Evolutionary conservation across 2,329 filamentous ascomycete species (phyloP), one percentile per base, ranked within the genome.

Genomic region (Seiridium unicorne): DNA sequence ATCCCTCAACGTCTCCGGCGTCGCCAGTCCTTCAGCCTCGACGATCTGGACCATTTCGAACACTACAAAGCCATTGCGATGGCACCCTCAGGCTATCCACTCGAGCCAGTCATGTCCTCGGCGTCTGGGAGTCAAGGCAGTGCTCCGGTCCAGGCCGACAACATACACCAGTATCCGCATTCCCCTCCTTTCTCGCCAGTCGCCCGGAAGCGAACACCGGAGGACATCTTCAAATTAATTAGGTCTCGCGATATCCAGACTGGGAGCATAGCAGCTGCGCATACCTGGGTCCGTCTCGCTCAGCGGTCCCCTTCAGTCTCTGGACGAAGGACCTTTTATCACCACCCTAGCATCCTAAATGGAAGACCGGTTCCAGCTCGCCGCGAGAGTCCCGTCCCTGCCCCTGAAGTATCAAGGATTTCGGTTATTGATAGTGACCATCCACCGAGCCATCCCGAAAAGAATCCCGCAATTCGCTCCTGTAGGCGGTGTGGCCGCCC

Each of bases 1-100:
- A 44, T 51, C 46, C n/a, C 26, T 38, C 57, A 7, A 47, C 60
- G 53, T 40, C 69, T 72, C 8, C 70, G 70, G 18, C 68, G 69
- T 10, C 71, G 69, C 53, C 62, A 65, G 5, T 74, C 74, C n/a
- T 74, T 75, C 62, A 74, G 70, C 59, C 57, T 73, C 3, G 69
- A 73, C 59, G 74, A 76, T 60, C 44, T 72, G 10, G n/a, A 54
- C 49, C 11, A 40, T 36, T 26, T 26, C 18, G 18, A 26, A 26
- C 18, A 26, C 18, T 26, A 26, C 18, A 26, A 26, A 26, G 18
- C 18, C 18, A 26, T 26, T 26, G 18, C 18, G 18, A 26, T 26
- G 18, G 18, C 18, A 26, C 18, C 18, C 9, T 55, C 38, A 3
- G 5, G 18, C 13, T 26, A 9, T 44, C 40, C 10, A 32, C 36